Evolutionary conservation across 129 eudicot genomes (phyloP), one percentile per base, ranked within the genome.

Genomic region (Mikania micrantha): DNA sequence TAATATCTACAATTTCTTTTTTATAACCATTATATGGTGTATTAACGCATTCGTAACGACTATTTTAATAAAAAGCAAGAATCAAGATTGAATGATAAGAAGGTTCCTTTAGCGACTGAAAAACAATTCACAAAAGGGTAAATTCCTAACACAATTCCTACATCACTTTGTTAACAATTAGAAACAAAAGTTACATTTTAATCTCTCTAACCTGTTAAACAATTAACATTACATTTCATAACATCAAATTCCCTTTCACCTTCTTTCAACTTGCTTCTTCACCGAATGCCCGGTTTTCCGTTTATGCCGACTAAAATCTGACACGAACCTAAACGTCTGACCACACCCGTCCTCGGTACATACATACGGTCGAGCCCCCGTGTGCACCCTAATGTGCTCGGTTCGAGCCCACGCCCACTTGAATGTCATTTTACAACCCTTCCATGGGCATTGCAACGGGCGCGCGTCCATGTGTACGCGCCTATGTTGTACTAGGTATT

Each of bases 321-420:
- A 92, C 70, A 92, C 98, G 38, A 92, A 92, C 60, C 98, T 77
- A 72, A 92, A 92, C 4, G 98, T 92, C 74, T 92, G 98, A 5
- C 98, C 98, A 29, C 98, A 93, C 29, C 88, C 98, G 7, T 79
- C 72, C 71, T 80, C 95, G 2, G 61, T 72, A 69, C 98, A 93
- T 3, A 79, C 71, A 58, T 93, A 93, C 4, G 98, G 98, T 6
- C 98, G 86, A 12, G 82, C 98, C 45, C 98, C 98, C 0, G 98
- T 93, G 62, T 93, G 98, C 22, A 93, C 98, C 67, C 98, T 63
- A 0, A 93, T 88, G 77, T 93, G 98, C 60, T 93, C 98, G 0
- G 98, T 93, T 11, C 96, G 78, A 2, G 98, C 98, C 98, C 98
- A 93, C 0, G 98, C 98, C 98, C 98, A 93, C 74, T 93, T 93